These are phyloP conservation scores for Penicillium sp. DNA, from an alignment of 2,329 filamentous ascomycete species.

Conservation along the genomic window DNA sequence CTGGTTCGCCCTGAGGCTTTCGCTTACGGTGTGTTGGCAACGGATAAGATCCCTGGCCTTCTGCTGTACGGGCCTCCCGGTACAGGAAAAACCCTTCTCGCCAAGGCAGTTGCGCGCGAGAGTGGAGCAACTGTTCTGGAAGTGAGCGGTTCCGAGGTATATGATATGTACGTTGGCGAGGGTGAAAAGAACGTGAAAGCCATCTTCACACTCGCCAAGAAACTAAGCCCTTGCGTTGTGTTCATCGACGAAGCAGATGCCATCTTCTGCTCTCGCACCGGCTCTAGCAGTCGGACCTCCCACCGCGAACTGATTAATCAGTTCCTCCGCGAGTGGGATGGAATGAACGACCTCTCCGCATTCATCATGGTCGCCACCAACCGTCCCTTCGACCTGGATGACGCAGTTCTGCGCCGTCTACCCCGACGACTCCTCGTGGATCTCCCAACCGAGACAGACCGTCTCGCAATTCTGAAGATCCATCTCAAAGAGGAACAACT, in stretches of 20 bases:
- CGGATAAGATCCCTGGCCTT: constrained; percentile 86
- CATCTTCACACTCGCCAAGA: constrained; percentile 87
- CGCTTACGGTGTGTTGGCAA: constrained; percentile 87
- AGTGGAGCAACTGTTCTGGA: constrained; percentile 73
- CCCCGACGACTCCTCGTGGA: constrained; percentile 52
- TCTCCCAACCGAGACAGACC: constrained; percentile 48
- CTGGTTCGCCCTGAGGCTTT: constrained; percentile 91
- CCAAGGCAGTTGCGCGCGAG: constrained; percentile 66
- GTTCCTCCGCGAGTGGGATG: constrained; percentile 96
- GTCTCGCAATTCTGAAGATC: constrained; percentile 50
- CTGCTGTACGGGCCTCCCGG: constrained; percentile 83
- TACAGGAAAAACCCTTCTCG: constrained; percentile 66
- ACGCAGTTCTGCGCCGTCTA: constrained; percentile 53
- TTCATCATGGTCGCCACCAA: constrained; percentile 99
- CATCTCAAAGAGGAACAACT: constrained; percentile 51
- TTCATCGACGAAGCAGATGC: constrained; percentile 98
- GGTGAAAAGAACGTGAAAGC: constrained; percentile 95
- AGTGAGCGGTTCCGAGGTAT: constrained; percentile 85
- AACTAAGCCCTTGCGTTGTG: constrained; percentile 86
- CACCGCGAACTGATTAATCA: constrained; percentile 94
- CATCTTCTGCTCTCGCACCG: constrained; percentile 75
- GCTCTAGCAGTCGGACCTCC: constrained; percentile 63
- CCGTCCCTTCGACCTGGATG: constrained; percentile 87
- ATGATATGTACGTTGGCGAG: constrained; percentile 95
- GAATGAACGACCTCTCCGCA: constrained; percentile 76